A percentile compares a stretch with the other conserved stretches of the same genome.
Conservation (phyloP, 495 filamentous ascomycete genomes). For the Chaetomium cochliodes region DNA sequence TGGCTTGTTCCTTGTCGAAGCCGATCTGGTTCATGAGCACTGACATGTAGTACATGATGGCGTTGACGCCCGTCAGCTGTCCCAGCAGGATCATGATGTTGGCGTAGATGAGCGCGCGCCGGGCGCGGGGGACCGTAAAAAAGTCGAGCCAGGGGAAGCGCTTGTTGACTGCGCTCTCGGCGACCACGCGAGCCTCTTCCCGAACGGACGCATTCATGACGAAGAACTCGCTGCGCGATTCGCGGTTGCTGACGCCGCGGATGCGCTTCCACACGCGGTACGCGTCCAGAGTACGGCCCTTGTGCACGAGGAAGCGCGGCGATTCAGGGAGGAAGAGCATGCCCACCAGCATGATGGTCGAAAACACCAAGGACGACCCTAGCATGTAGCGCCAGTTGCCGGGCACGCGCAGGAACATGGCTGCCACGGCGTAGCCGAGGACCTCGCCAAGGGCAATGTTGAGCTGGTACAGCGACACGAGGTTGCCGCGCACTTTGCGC, state of each 20-base stretch:
- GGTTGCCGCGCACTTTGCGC: slow-evolving; percentile 11
- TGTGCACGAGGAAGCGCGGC: slow-evolving; percentile 15
- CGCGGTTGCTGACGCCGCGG: slow-evolving; percentile 5
- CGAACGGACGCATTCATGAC: slow-evolving; percentile 9
- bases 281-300: slow-evolving; percentile 11
- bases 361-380: slow-evolving; percentile 12
- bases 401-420: slow-evolving; percentile 16
- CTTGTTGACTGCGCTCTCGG: slow-evolving; percentile 17
- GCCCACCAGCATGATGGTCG: slow-evolving; percentile 11
- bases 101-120: slow-evolving; percentile 16
- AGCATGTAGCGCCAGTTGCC: slow-evolving; percentile 18
- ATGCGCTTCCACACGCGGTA: slow-evolving; percentile 15
- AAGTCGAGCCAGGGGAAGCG: slow-evolving; percentile 14
- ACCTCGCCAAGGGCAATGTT: slow-evolving; percentile 16
- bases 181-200: slow-evolving; percentile 2
- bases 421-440: slow-evolving; percentile 11
- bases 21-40: slow-evolving; percentile 16
- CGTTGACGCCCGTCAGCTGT: slow-evolving; percentile 18
- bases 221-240: slow-evolving; percentile 10
- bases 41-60: slow-evolving; percentile 20
- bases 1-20: slow-evolving; percentile 14
- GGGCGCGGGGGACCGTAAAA: slow-evolving; percentile 13
- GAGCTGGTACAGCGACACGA: slow-evolving; percentile 16
- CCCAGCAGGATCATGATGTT: slow-evolving; percentile 17
- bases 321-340: slow-evolving; percentile 17